A percentile compares a stretch with the other conserved stretches of the same genome.
Conservation (phyloP, 768 basidiomycete species). For the Astraeus odoratus region DNA sequence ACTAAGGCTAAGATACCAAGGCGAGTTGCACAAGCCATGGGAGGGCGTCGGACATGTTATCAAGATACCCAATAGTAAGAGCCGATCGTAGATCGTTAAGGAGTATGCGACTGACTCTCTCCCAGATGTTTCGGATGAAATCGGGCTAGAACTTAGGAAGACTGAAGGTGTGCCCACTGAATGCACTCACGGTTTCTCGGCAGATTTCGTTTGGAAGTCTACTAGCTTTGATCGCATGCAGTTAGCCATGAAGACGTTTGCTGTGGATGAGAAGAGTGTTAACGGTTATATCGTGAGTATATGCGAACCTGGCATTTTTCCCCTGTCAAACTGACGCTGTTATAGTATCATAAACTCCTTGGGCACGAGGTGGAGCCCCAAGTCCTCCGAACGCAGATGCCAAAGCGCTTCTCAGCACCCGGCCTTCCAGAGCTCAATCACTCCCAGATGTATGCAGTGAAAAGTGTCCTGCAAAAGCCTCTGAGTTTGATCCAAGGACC, state of each 20-base stretch:
- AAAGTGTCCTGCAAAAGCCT: slow-evolving; percentile 97
- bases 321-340: slow-evolving; percentile 2
- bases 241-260: slow-evolving; percentile 99
- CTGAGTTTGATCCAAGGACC: slow-evolving; percentile 97
- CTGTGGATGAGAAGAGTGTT: slow-evolving; percentile 98
- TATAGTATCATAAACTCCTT: slow-evolving; percentile 93
- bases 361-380: slow-evolving; percentile 98
- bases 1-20: slow-evolving; percentile 80
- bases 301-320: not conserved
- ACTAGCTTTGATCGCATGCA: slow-evolving; percentile 99
- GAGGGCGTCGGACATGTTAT: slow-evolving; percentile 97
- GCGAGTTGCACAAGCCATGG: slow-evolving; percentile 89
- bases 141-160: slow-evolving; percentile 84
- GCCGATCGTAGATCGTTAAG: not conserved
- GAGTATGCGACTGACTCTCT: slow-evolving; percentile 6
- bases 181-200: slow-evolving; percentile 89
- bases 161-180: slow-evolving; percentile 93
- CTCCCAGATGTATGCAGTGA: slow-evolving; percentile 99
- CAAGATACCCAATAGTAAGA: slow-evolving; percentile 97
- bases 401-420: slow-evolving; percentile 94
- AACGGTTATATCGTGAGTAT: slow-evolving; percentile 92
- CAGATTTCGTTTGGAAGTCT: slow-evolving; percentile 99
- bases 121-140: slow-evolving; percentile 94
- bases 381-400: slow-evolving; percentile 85
- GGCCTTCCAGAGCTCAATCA: slow-evolving; percentile 98